phyloP scores from a whole-genome alignment of 192 early-diverging fungal species.

The Mortierella hygrophila region DNA sequence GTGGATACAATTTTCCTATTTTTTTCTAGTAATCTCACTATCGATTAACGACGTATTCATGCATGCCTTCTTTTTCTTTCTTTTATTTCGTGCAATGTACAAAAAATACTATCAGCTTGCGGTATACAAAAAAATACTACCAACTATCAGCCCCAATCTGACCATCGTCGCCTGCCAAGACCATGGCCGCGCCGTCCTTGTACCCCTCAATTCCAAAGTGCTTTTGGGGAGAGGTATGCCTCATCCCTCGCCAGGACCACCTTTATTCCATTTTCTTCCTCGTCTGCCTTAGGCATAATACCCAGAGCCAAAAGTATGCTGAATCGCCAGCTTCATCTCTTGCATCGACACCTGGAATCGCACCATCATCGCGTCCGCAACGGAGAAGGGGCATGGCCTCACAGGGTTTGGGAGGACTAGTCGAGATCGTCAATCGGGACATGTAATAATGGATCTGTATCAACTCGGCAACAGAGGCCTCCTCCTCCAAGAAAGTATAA shows the following conservation, averaged over 20 bases:
- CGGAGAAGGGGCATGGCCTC: background rate
- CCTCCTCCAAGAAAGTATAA: constrained; percentile 16
- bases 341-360: background rate
- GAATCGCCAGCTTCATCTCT: background rate
- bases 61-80: background rate
- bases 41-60: too few species aligned
- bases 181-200: background rate
- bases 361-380: background rate
- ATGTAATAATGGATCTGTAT: constrained; percentile 15
- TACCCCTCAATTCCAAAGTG: constrained; percentile 24
- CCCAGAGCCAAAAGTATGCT: background rate
- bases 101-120: too few species aligned
- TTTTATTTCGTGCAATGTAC: too few species aligned
- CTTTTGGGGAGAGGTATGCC: background rate
- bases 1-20: too few species aligned
- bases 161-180: background rate
- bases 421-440: constrained; percentile 5
- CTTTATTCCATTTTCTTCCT: background rate
- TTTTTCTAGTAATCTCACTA: too few species aligned
- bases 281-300: background rate
- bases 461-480: background rate
- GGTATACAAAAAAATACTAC: background rate
- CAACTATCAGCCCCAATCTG: background rate
- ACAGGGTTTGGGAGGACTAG: background rate
- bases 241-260: background rate